These are phyloP conservation scores for Psilocybe tampanensis DNA, from an alignment of 768 basidiomycete genomes.

Conservation along the genomic window DNA sequence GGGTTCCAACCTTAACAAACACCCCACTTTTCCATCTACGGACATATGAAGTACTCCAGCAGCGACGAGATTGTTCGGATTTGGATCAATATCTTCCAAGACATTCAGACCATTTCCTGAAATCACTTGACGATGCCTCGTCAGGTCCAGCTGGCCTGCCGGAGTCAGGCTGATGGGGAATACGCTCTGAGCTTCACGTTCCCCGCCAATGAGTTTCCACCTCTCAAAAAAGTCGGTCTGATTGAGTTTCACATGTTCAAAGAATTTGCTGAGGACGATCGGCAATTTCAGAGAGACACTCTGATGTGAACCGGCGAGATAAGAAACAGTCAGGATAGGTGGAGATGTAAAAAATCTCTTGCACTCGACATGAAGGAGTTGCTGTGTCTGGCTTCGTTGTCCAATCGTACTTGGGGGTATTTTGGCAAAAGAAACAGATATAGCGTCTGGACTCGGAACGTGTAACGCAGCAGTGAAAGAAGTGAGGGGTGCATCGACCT, in stretches of 20 bases:
- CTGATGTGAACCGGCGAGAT: conserved; percentile 91
- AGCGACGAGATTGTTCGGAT: conserved; percentile 89
- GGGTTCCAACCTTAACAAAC: conserved; percentile 89
- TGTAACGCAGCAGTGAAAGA: conserved; percentile 87
- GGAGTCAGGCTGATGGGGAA: conserved; percentile 77
- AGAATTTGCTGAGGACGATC: conserved; percentile 87
- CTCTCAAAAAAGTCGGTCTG: conserved; percentile 92
- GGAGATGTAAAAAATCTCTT: conserved; percentile 78
- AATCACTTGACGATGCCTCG: conserved; percentile 74
- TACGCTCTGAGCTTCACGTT: conserved; percentile 86
- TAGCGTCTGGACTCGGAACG: conserved; percentile 70
- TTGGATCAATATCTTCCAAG: conserved; percentile 88
- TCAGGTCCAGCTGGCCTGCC: conserved; percentile 73
- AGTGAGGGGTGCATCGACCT: conserved; percentile 84
- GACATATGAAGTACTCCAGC: conserved; percentile 97
- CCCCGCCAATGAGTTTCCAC: conserved; percentile 98
- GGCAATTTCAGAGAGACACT: conserved; percentile 84
- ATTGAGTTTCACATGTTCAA: conserved; percentile 88
- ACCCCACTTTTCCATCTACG: conserved; percentile 93
- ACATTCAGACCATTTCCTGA: conserved; percentile 77
- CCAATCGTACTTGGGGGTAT: conserved; percentile 83
- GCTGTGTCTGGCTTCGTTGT: conserved; percentile 87
- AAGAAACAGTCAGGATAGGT: conserved; percentile 86
- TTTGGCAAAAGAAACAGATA: conserved; percentile 87
- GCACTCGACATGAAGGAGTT: conserved; percentile 93